phyloP scores from a whole-genome alignment of 495 filamentous ascomycete genomes.

The Xanthoparmelia taractica region DNA sequence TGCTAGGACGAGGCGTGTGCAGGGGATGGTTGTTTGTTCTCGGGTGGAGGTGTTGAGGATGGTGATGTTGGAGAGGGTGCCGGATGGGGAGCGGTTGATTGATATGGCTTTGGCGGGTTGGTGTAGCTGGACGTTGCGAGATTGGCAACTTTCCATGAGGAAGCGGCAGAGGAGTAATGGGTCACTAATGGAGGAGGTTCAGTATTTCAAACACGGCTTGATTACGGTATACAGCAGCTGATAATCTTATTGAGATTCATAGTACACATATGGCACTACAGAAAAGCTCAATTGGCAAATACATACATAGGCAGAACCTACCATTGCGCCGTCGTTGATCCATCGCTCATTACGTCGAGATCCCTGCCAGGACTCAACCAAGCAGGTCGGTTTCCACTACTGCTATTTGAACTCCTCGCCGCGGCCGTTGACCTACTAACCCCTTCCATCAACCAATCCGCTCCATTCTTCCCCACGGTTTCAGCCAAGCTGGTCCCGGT shows the following conservation, averaged over 20 bases:
- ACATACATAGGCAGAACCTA: slow-evolving; percentile 29
- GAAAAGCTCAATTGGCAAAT: background rate
- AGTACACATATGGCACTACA: background rate
- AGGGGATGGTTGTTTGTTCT: slow-evolving; percentile 29
- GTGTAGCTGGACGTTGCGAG: slow-evolving; percentile 58
- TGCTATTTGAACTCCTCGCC: slow-evolving; percentile 24
- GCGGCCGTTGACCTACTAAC: slow-evolving; percentile 56
- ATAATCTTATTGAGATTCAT: background rate
- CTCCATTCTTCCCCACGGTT: slow-evolving; percentile 34
- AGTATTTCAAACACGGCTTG: slow-evolving; percentile 23
- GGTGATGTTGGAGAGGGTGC: slow-evolving; percentile 44
- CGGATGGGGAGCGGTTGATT: slow-evolving; percentile 41
- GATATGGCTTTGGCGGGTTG: slow-evolving; percentile 52
- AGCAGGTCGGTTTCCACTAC: slow-evolving; percentile 29
- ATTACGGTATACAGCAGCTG: slow-evolving; percentile 4
- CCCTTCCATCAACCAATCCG: slow-evolving; percentile 58
- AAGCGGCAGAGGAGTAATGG: slow-evolving; percentile 57
- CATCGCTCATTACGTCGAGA: slow-evolving; percentile 56
- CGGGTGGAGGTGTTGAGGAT: slow-evolving; percentile 32
- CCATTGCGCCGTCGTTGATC: slow-evolving; percentile 58
- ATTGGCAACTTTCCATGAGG: slow-evolving; percentile 48
- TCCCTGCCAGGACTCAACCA: slow-evolving; percentile 56
- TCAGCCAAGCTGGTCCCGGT: slow-evolving; percentile 50
- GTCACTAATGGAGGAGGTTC: slow-evolving; percentile 29
- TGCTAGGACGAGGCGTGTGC: slow-evolving; percentile 55